Conservation (phyloP, 75 land plant species). For the Selaginella moellendorffii region DNA sequence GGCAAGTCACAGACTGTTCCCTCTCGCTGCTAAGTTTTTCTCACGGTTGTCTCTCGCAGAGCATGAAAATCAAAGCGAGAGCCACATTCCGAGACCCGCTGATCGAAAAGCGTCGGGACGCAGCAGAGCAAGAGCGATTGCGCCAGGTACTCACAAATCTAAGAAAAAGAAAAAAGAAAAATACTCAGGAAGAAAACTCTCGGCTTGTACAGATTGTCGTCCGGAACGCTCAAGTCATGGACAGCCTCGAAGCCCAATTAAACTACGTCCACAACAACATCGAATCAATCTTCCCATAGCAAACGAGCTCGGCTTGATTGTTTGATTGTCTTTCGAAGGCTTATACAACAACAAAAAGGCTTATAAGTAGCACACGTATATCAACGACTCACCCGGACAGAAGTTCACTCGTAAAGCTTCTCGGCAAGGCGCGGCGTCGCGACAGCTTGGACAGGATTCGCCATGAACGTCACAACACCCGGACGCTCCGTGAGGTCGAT, state of each 20-base stretch:
- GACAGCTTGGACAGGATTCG: constrained; percentile 49
- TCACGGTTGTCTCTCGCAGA: constrained; percentile 11
- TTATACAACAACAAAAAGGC: no score
- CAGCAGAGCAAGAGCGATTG: constrained; percentile 14
- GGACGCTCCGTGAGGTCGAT: constrained; percentile 76
- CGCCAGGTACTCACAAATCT: constrained; percentile 18
- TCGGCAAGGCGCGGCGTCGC: constrained; percentile 49
- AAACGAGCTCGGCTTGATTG: no score
- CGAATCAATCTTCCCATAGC: not conserved
- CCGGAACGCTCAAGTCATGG: not conserved
- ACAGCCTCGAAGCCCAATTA: not conserved
- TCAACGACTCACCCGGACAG: no score
- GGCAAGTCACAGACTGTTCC: no score
- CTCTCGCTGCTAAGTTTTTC: not conserved
- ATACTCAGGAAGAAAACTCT: no score
- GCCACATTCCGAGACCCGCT: constrained; percentile 17
- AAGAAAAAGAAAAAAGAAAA: no score
- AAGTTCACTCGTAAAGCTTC: constrained; percentile 9
- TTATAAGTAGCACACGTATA: no score
- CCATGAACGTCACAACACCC: constrained; percentile 88
- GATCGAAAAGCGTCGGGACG: constrained; percentile 21
- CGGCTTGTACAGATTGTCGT: not conserved
- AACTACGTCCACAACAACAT: not conserved
- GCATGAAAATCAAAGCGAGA: constrained; percentile 22
- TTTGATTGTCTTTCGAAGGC: no score